A percentile compares a stretch with the other conserved stretches of the same genome.
Evolutionary conservation across 176 grass and related monocot species (phyloP).

Genomic region (Zea luxurians): DNA sequence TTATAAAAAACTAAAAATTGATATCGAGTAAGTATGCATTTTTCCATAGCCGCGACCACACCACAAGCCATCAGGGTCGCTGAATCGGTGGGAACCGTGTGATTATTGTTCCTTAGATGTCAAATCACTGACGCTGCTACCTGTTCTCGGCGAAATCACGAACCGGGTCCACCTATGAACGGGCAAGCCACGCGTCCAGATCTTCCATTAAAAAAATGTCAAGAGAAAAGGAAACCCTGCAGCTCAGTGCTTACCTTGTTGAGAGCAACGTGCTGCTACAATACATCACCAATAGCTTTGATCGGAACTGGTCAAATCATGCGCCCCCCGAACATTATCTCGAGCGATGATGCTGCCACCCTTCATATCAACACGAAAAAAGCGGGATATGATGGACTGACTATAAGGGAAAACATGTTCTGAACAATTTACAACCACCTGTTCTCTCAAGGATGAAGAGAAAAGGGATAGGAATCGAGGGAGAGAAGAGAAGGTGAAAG

Average conservation of each 20-base stretch:
- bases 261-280: slow-evolving; percentile 30
- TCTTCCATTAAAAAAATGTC: background rate
- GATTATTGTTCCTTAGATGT: slow-evolving; percentile 22
- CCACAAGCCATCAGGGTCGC: background rate
- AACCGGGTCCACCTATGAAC: background rate
- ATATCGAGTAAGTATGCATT: too few species aligned
- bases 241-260: background rate
- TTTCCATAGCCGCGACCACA: background rate
- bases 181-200: slow-evolving; percentile 23
- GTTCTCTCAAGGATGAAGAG: slow-evolving; percentile 40
- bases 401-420: slow-evolving; percentile 48
- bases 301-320: slow-evolving; percentile 34
- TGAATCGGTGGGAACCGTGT: background rate
- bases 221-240: background rate
- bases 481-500: background rate
- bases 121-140: slow-evolving; percentile 12
- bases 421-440: slow-evolving; percentile 65
- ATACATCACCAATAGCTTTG: background rate
- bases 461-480: slow-evolving; percentile 43
- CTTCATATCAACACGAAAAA: slow-evolving; percentile 42
- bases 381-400: slow-evolving; percentile 31
- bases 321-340: slow-evolving; percentile 6
- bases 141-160: slow-evolving; percentile 22
- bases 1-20: too few species aligned
- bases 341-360: slow-evolving; percentile 13